Conservation (phyloP, 306 rosid genomes). For the Vicia sativa region DNA sequence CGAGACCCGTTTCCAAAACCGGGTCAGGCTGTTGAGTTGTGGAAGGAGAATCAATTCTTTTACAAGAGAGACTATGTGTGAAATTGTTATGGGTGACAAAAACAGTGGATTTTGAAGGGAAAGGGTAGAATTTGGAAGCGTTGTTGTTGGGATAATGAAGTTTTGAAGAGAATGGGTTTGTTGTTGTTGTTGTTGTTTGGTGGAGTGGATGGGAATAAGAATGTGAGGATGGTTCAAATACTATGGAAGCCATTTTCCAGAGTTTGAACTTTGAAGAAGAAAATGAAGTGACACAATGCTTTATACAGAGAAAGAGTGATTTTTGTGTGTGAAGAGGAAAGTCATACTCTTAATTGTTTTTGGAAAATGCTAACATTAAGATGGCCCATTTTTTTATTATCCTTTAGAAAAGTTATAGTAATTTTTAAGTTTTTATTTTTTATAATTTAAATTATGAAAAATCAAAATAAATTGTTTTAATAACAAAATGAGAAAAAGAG, state of each 20-base stretch:
- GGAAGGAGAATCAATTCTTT: conserved; percentile 29
- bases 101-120: conserved; percentile 35
- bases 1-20: conserved; percentile 31
- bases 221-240: neutral
- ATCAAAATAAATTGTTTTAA: too few relatives aligned
- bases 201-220: neutral
- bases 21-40: conserved; percentile 34
- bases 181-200: neutral
- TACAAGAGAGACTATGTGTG: conserved; percentile 1
- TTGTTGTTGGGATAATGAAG: conserved; percentile 5
- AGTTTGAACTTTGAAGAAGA: neutral
- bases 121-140: conserved; percentile 29
- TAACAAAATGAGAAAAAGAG: too few relatives aligned
- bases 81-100: conserved; percentile 30
- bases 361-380: too few relatives aligned
- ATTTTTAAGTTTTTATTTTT: too few relatives aligned
- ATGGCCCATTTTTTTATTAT: too few relatives aligned
- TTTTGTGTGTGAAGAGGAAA: too few relatives aligned
- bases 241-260: neutral
- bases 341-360: too few relatives aligned
- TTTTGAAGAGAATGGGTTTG: conserved; percentile 36
- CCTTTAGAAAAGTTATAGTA: too few relatives aligned
- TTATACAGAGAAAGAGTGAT: too few relatives aligned
- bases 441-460: too few relatives aligned
- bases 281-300: neutral